A percentile compares a stretch with the other conserved stretches of the same genome.
These are phyloP conservation scores for Colletotrichum plurivorum DNA, from an alignment of 2,329 filamentous ascomycete species.

Conservation along the genomic window DNA sequence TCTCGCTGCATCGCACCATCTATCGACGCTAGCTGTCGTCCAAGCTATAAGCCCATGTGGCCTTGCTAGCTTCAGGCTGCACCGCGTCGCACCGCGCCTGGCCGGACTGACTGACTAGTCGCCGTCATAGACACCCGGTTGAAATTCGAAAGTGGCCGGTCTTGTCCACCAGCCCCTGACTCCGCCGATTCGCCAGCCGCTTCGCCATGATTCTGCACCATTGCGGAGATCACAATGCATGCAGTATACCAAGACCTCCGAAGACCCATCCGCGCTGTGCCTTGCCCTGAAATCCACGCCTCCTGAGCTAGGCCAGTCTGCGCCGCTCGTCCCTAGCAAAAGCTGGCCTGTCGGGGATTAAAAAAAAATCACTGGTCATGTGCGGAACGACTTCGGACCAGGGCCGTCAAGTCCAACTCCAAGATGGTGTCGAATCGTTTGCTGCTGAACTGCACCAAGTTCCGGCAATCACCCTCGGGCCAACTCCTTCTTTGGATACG, in stretches of 20 bases:
- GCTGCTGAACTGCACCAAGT: conserved; percentile 25
- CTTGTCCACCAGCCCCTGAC: conserved; percentile 15
- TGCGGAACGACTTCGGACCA: conserved; percentile 21
- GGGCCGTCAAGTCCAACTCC: conserved; percentile 22
- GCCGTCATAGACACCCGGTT: conserved; percentile 29
- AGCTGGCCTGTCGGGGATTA: conserved; percentile 21
- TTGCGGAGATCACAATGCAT: conserved; percentile 39
- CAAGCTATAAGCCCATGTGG: conserved; percentile 37
- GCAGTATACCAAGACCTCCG: conserved; percentile 35
- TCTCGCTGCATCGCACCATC: conserved; percentile 26
- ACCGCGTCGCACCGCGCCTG: conserved; percentile 29
- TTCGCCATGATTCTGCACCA: conserved; percentile 35
- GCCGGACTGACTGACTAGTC: conserved; percentile 33
- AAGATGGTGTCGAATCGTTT: conserved; percentile 24
- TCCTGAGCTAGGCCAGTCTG: conserved; percentile 34
- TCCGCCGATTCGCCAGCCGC: conserved; percentile 30
- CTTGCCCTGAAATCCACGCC: conserved; percentile 26
- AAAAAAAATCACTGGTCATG: conserved; percentile 35
- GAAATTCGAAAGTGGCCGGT: conserved; percentile 15
- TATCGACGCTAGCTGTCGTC: conserved; percentile 27
- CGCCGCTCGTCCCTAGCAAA: conserved; percentile 28
- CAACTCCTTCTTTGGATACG: conserved; percentile 20
- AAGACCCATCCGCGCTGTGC: conserved; percentile 18
- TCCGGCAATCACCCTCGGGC: conserved; percentile 31
- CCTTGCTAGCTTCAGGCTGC: conserved; percentile 18